phyloP scores from a whole-genome alignment of 805 yeast genomes.

The Hanseniaspora nectarophila region DNA sequence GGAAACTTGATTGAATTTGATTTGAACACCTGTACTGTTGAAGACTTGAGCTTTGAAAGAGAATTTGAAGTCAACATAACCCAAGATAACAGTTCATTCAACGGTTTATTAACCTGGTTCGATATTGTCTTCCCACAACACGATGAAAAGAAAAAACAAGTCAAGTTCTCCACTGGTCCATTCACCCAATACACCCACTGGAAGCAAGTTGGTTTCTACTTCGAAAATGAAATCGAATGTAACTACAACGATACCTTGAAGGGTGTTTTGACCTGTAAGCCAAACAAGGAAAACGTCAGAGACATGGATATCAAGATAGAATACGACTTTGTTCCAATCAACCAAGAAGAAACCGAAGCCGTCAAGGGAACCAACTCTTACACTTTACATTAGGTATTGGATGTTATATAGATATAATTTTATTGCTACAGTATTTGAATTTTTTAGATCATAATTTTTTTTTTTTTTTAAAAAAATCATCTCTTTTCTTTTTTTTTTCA shows the following conservation, averaged over 20 bases:
- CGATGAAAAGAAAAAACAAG: slow-evolving; percentile 40
- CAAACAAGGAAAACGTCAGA: slow-evolving; percentile 70
- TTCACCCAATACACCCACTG: slow-evolving; percentile 91
- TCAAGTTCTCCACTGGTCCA: slow-evolving; percentile 86
- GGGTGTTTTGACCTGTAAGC: slow-evolving; percentile 63
- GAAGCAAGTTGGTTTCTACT: slow-evolving; percentile 94
- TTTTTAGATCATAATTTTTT: not conserved
- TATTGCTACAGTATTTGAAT: not conserved
- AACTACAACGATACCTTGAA: slow-evolving; percentile 63
- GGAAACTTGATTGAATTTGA: slow-evolving; percentile 68
- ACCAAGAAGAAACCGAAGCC: slow-evolving; percentile 39
- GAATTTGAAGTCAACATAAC: slow-evolving; percentile 62
- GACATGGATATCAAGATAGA: slow-evolving; percentile 72
- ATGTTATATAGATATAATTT: not conserved
- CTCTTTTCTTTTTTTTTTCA: not conserved
- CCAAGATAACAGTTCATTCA: slow-evolving; percentile 52
- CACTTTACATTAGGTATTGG: slow-evolving; percentile 6
- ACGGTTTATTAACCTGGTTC: slow-evolving; percentile 88
- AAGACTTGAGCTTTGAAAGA: slow-evolving; percentile 64
- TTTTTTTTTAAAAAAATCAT: too few relatives aligned
- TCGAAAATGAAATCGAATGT: slow-evolving; percentile 65
- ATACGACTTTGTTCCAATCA: slow-evolving; percentile 36
- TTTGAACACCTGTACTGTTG: slow-evolving; percentile 74
- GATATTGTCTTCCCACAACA: slow-evolving; percentile 73
- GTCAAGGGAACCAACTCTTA: slow-evolving; percentile 48